A percentile compares a stretch with the other conserved stretches of the same genome.
Conservation (phyloP, 805 yeast genomes). For the Torulaspora indica region DNA sequence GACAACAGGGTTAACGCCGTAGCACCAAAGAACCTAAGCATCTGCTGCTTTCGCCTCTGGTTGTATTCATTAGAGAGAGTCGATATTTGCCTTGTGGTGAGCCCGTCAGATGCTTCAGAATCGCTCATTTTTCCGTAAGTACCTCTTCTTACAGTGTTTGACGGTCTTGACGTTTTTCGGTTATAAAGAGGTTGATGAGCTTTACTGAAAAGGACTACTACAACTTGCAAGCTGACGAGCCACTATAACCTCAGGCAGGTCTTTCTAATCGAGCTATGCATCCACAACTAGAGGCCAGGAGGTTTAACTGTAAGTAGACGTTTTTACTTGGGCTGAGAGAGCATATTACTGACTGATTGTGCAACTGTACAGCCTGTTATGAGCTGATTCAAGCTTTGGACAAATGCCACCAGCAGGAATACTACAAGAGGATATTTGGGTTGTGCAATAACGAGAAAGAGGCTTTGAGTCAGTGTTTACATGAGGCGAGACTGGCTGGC, state of each 20-base stretch:
- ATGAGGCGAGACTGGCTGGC: constrained; percentile 62
- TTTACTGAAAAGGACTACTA: not conserved
- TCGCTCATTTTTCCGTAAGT: not conserved
- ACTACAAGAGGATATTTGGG: constrained; percentile 68
- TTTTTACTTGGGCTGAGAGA: not conserved
- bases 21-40: constrained; percentile 65
- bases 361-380: constrained; percentile 51
- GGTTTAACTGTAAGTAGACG: constrained; percentile 41
- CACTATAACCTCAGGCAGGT: not conserved
- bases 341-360: constrained; percentile 12
- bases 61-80: constrained; percentile 42
- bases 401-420: constrained; percentile 74
- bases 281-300: constrained; percentile 49
- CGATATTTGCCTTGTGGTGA: constrained; percentile 12
- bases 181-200: not conserved
- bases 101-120: not conserved
- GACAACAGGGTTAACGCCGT: constrained; percentile 68
- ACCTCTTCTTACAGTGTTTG: not conserved
- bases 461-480: constrained; percentile 73
- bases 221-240: not conserved
- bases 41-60: constrained; percentile 62
- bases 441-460: constrained; percentile 80
- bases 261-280: constrained; percentile 38
- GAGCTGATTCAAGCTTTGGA: constrained; percentile 83
- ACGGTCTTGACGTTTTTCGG: constrained; percentile 1